These are phyloP conservation scores for Debaryomyces maramus DNA, from an alignment of 805 yeast species.

Conservation along the genomic window DNA sequence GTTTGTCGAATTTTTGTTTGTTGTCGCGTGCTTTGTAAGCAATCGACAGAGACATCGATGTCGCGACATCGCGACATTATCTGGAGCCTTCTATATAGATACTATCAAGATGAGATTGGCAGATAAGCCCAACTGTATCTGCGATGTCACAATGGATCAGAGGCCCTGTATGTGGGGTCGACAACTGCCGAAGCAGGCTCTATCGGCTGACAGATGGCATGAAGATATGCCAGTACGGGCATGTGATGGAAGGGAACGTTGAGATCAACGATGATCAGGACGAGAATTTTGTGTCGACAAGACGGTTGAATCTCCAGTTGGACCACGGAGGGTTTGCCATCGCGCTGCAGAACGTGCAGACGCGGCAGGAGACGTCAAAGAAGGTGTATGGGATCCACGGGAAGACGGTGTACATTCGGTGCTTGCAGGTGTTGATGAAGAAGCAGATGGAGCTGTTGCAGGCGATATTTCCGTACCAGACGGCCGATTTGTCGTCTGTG, in stretches of 20 bases:
- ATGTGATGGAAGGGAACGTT: constrained; percentile 76
- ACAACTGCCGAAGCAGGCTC: constrained; percentile 79
- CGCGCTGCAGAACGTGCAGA: constrained; percentile 9
- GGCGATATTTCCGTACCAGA: constrained; percentile 11
- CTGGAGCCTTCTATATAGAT: too few species aligned
- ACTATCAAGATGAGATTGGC: too few species aligned
- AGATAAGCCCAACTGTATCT: too few species aligned
- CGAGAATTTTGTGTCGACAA: constrained; percentile 50
- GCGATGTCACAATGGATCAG: constrained; percentile 47
- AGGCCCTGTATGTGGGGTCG: constrained; percentile 87
- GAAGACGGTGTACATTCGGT: constrained; percentile 39
- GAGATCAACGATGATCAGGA: constrained; percentile 86
- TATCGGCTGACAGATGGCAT: constrained; percentile 77
- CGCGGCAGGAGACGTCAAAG: constrained; percentile 20
- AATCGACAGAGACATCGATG: too few species aligned
- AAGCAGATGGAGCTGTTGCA: constrained; percentile 36
- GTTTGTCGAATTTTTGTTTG: too few species aligned
- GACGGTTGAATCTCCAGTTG: constrained; percentile 51
- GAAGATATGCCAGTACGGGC: constrained; percentile 86
- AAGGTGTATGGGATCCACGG: constrained; percentile 51
- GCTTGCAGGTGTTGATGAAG: constrained; percentile 53
- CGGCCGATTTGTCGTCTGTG: constrained; percentile 18
- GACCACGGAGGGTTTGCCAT: constrained; percentile 25
- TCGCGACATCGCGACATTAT: too few species aligned
- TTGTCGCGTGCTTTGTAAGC: too few species aligned